Conservation (phyloP, 2,329 filamentous ascomycete species). For the Xylariales sp. region DNA sequence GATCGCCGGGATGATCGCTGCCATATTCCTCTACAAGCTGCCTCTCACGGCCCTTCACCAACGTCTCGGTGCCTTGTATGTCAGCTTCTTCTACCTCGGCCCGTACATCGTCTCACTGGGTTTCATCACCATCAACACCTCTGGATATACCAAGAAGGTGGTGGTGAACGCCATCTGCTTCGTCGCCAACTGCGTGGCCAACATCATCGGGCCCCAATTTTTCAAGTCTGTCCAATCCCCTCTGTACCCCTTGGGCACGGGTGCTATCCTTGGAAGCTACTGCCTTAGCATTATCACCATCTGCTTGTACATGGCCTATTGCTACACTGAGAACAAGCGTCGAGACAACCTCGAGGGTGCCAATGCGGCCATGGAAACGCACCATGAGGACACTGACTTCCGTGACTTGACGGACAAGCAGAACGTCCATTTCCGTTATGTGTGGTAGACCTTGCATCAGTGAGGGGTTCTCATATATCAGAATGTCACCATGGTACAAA, state of each 20-base stretch:
- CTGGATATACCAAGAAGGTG: slow-evolving; percentile 59
- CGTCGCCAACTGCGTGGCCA: slow-evolving; percentile 56
- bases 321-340: slow-evolving; percentile 32
- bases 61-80: slow-evolving; percentile 27
- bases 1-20: slow-evolving; percentile 17
- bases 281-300: slow-evolving; percentile 32
- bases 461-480: no score
- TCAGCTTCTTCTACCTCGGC: slow-evolving; percentile 24
- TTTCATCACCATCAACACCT: slow-evolving; percentile 40
- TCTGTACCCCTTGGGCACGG: slow-evolving; percentile 34
- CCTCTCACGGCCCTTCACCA: slow-evolving; percentile 19
- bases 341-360: slow-evolving; percentile 17
- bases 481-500: no score
- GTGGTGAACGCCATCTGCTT: slow-evolving; percentile 59
- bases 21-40: slow-evolving; percentile 23
- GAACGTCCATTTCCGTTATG: slow-evolving; percentile 36
- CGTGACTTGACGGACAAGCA: slow-evolving; percentile 39
- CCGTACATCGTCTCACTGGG: slow-evolving; percentile 20
- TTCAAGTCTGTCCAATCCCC: slow-evolving; percentile 50
- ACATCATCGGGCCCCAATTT: slow-evolving; percentile 60
- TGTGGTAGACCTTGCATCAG: slow-evolving; percentile 15
- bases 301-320: slow-evolving; percentile 23
- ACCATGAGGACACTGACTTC: slow-evolving; percentile 14
- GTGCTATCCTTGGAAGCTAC: slow-evolving; percentile 34
- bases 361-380: not conserved